Conservation (phyloP, 2,329 filamentous ascomycete species). For the Pezicula neosporulosa region DNA sequence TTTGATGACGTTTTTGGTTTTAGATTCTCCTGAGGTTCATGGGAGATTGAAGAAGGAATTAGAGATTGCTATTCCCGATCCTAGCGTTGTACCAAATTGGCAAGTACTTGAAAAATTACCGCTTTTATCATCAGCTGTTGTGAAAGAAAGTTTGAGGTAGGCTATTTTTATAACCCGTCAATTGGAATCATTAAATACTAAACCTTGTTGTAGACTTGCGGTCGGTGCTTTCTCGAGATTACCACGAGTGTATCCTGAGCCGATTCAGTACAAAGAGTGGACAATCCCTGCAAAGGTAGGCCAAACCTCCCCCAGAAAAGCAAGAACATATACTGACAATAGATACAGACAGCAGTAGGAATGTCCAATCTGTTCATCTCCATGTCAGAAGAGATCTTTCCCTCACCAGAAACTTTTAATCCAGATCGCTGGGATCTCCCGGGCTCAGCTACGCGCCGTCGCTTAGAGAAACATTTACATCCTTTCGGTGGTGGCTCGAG, state of each 20-base stretch:
- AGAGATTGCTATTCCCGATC: slow-evolving; percentile 6
- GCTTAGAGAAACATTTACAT: slow-evolving; percentile 6
- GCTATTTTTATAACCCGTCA: background rate
- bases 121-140: slow-evolving; percentile 21
- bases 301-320: background rate
- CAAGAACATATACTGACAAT: background rate
- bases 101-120: slow-evolving; percentile 19
- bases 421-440: slow-evolving; percentile 4
- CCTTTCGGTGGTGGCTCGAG: slow-evolving; percentile 5
- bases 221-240: slow-evolving; percentile 23
- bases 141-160: slow-evolving; percentile 28
- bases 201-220: slow-evolving; percentile 6
- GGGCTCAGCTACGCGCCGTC: background rate
- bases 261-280: slow-evolving; percentile 3
- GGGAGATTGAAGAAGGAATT: slow-evolving; percentile 30
- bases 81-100: slow-evolving; percentile 15
- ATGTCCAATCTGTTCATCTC: slow-evolving; percentile 7
- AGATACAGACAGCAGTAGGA: slow-evolving; percentile 3
- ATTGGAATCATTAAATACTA: background rate
- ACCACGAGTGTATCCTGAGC: slow-evolving; percentile 3
- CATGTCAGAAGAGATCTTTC: slow-evolving; percentile 3
- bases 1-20: slow-evolving; percentile 30
- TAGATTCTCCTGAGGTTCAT: slow-evolving; percentile 25
- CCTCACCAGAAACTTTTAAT: slow-evolving; percentile 1
- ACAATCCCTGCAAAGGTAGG: slow-evolving; percentile 4